A percentile compares a stretch with the other conserved stretches of the same genome.
These are phyloP conservation scores for Zarea fungicola DNA, from an alignment of 2,329 filamentous ascomycete genomes.

Conservation along the genomic window DNA sequence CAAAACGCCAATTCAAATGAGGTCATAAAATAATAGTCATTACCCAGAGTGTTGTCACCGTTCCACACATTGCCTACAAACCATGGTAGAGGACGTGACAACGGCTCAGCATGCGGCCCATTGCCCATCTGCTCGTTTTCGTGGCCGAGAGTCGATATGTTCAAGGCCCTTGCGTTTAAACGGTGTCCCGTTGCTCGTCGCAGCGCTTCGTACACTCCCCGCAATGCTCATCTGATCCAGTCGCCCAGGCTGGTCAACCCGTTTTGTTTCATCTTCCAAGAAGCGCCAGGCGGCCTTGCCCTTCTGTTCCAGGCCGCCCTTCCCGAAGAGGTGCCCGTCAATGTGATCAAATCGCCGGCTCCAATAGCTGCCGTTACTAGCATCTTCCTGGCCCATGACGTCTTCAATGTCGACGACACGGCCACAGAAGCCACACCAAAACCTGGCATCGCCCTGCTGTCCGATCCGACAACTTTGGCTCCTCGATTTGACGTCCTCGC, in stretches of 20 bases:
- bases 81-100: too few species aligned
- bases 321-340: conserved; percentile 62
- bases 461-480: conserved; percentile 56
- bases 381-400: conserved; percentile 26
- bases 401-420: conserved; percentile 38
- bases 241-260: neutral
- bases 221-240: neutral
- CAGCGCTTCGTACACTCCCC: neutral
- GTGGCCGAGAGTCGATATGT: neutral
- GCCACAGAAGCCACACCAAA: conserved; percentile 86
- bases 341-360: conserved; percentile 64
- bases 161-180: conserved; percentile 5
- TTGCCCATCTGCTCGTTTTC: conserved; percentile 6
- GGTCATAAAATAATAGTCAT: conserved; percentile 1
- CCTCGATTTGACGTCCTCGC: conserved; percentile 33
- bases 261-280: conserved; percentile 24
- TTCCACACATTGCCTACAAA: too few species aligned
- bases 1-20: neutral
- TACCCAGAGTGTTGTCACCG: neutral
- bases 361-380: conserved; percentile 37
- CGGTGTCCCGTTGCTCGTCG: neutral
- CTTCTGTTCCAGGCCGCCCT: conserved; percentile 31
- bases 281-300: conserved; percentile 53
- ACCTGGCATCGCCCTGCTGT: conserved; percentile 57
- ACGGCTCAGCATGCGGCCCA: neutral